Evolutionary conservation across 805 yeast species (phyloP).

Genomic region (Peterozyma toletana): DNA sequence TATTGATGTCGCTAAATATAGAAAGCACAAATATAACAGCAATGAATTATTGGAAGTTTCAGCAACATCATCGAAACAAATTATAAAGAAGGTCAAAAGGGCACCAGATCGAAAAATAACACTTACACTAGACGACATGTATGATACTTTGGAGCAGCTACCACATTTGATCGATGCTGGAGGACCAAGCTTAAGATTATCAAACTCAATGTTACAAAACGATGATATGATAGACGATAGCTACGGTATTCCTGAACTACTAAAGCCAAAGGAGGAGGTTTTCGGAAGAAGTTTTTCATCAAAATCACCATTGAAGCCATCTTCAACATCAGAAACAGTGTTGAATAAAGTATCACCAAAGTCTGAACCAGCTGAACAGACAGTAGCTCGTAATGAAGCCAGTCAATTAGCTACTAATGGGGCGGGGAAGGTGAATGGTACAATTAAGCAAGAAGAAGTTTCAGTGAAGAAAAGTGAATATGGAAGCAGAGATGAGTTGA

Average conservation of each 20-base stretch:
- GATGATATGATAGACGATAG: conserved; percentile 11
- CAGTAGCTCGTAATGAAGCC: background rate
- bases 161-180: conserved; percentile 67
- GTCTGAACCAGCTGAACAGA: conserved; percentile 1
- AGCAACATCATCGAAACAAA: conserved; percentile 6
- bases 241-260: conserved; percentile 17
- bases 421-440: conserved; percentile 2
- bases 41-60: conserved; percentile 22
- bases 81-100: conserved; percentile 8
- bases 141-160: conserved; percentile 52
- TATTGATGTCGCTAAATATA: conserved; percentile 61
- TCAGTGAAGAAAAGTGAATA: conserved; percentile 22
- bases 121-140: conserved; percentile 59
- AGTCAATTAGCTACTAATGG: background rate
- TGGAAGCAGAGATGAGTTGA: conserved; percentile 61
- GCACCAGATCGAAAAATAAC: conserved; percentile 26
- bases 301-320: background rate
- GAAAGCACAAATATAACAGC: conserved; percentile 38
- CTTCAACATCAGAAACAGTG: background rate
- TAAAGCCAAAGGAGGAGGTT: conserved; percentile 13
- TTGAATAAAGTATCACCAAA: conserved; percentile 1
- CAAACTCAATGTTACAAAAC: conserved; percentile 48
- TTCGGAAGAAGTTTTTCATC: background rate
- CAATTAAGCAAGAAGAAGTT: background rate
- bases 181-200: conserved; percentile 49